Percentiles rank a stretch among this genome's conserved stretches.
Evolutionary conservation across 768 basidiomycete species (phyloP).

Genomic region (Podaxis sp.): DNA sequence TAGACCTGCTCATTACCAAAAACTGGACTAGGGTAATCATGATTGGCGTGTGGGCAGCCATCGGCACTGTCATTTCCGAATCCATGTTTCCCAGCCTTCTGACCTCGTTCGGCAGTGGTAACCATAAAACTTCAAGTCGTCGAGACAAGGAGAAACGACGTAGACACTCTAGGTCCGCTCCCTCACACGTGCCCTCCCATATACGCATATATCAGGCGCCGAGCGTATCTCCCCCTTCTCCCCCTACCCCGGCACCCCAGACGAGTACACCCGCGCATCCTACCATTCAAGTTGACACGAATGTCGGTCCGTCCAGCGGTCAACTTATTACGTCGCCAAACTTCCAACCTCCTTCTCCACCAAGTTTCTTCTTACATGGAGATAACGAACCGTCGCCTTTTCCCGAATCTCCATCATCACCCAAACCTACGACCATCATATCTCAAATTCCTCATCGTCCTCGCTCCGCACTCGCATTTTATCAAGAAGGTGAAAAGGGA

Average conservation of each 20-base stretch:
- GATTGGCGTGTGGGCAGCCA: conserved; percentile 37
- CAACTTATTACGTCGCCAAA: conserved; percentile 3
- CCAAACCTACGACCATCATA: conserved; percentile 10
- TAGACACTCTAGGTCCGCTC: conserved; percentile 29
- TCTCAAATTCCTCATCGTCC: conserved; percentile 26
- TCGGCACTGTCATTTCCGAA: conserved; percentile 36
- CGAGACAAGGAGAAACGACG: conserved; percentile 26
- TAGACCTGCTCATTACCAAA: conserved; percentile 42
- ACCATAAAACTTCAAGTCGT: background rate
- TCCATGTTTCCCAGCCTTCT: conserved; percentile 23
- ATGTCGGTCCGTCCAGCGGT: background rate
- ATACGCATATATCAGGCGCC: conserved; percentile 28
- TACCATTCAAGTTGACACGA: conserved; percentile 23
- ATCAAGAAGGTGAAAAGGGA: conserved; percentile 28
- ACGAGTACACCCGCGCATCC: conserved; percentile 20
- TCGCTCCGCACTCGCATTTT: conserved; percentile 29
- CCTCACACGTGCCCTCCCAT: conserved; percentile 30
- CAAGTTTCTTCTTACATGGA: conserved; percentile 38
- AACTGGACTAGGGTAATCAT: conserved; percentile 31
- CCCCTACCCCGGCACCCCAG: conserved; percentile 21
- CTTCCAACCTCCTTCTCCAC: conserved; percentile 33
- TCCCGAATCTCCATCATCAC: conserved; percentile 26
- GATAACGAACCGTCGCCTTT: conserved; percentile 26
- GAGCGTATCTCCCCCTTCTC: conserved; percentile 20
- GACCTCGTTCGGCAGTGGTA: conserved; percentile 23